Percentiles rank a stretch among this genome's conserved stretches.
phyloP scores from a whole-genome alignment of 2,329 filamentous ascomycete species.

The Cytospora piceicola region DNA sequence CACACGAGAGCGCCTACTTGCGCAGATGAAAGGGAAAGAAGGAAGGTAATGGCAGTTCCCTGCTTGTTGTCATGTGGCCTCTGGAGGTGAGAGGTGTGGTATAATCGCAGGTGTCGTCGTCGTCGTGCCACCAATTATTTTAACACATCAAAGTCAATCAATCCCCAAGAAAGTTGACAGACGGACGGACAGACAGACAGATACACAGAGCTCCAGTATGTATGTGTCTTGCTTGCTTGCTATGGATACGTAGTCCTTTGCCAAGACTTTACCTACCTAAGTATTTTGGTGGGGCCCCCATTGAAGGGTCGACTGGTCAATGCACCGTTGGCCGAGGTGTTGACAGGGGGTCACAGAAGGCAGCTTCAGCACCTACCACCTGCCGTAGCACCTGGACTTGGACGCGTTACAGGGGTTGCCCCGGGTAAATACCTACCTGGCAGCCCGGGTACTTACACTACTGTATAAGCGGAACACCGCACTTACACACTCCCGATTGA shows the following conservation, averaged over 20 bases:
- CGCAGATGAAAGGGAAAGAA: slow-evolving; percentile 28
- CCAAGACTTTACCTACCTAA: slow-evolving; percentile 35
- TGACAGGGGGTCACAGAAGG: neutral
- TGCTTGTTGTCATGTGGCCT: slow-evolving; percentile 29
- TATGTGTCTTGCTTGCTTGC: slow-evolving; percentile 16
- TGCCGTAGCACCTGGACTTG: neutral
- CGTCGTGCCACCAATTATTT: slow-evolving; percentile 8
- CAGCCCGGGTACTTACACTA: neutral
- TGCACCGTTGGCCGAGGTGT: slow-evolving; percentile 5
- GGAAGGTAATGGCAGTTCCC: slow-evolving; percentile 26
- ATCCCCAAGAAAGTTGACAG: slow-evolving; percentile 18
- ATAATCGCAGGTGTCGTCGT: slow-evolving; percentile 7
- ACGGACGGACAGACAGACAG: slow-evolving; percentile 24
- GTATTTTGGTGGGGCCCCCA: neutral
- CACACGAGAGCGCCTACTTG: slow-evolving; percentile 24
- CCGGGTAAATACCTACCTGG: too few species aligned
- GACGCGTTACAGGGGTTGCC: too few species aligned
- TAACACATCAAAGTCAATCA: neutral
- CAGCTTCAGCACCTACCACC: slow-evolving; percentile 3
- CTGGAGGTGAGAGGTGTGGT: slow-evolving; percentile 10
- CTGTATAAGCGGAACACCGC: neutral
- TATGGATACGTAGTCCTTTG: slow-evolving; percentile 44
- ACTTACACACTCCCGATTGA: slow-evolving; percentile 24
- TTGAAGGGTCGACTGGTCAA: neutral
- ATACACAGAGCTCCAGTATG: neutral